Evolutionary conservation across 495 filamentous ascomycete genomes (phyloP), one percentile per base, ranked within the genome.

Genomic region (Annulohypoxylon nitens): DNA sequence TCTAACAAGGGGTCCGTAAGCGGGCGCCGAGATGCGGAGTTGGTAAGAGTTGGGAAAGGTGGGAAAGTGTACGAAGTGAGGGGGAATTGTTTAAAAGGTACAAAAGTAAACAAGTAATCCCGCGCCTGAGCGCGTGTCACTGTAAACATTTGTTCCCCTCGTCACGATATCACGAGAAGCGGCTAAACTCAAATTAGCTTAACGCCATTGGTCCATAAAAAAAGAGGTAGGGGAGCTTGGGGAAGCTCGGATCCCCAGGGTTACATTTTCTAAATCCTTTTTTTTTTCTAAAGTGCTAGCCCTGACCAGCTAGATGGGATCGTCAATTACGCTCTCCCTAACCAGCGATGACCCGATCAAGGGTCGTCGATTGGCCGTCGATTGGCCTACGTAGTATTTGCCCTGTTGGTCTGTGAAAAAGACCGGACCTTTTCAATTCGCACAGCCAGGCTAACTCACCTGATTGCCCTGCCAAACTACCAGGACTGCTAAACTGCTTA

Each of bases 161-260:
- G 23, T 71, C 72, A 70, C 72, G 72, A 71, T 71, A 75, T 75
- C 72, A 75, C 72, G 72, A 75, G 72, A 50, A 20, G 51, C 53
- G 14, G 67, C 72, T 75, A 75, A 75, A 54, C 72, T 71, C 18
- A 14, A 71, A 68, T 61, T 26, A 54, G 71, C 67, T 66, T 74
- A 70, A 70, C 43, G 59, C 60, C 16, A 45, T 54, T 30, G 30
- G 30, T 2, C 30, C 30, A 30, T 30, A 30, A 30, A 30, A 61
- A n/a, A 47, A 63, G 34, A 36, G 11, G 48, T 55, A 55, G 48
- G 65, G 61, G 60, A 20, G 61, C 39, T 64, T 59, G 64, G 59
- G 64, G 58, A 65, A 74, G 71, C 71, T 67, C 45, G 63, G 72
- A 71, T 70, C 63, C 64, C 67, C 39, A 68, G 64, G 20, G 72